Percentiles rank a stretch among this genome's conserved stretches.
phyloP scores from a whole-genome alignment of 1,284 basidiomycete species.

The Golubevia pallescens region DNA sequence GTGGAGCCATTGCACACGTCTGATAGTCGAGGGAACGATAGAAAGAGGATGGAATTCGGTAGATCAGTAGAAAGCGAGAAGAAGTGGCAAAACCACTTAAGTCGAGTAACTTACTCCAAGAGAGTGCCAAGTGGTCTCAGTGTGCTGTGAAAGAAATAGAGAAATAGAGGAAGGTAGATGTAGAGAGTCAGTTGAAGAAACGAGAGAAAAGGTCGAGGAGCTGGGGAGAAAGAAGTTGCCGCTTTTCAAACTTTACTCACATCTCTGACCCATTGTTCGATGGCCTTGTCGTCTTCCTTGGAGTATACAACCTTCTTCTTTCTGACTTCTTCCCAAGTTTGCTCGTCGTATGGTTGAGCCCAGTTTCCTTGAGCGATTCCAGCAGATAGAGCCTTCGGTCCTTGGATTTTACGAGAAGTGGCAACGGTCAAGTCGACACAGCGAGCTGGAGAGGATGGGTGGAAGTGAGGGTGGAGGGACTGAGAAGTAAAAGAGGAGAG shows the following conservation, averaged over 20 bases:
- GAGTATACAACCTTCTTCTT: slow-evolving; percentile 66
- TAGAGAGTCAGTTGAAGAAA: too few species aligned
- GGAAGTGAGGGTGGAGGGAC: slow-evolving; percentile 68
- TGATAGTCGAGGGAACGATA: too few species aligned
- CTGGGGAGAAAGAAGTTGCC: too few species aligned
- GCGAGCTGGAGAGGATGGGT: slow-evolving; percentile 67
- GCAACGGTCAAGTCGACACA: slow-evolving; percentile 63
- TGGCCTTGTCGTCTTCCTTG: slow-evolving; percentile 69
- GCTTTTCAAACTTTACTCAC: too few species aligned
- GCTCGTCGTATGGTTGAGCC: not conserved
- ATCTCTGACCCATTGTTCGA: slow-evolving; percentile 68
- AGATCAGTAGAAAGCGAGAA: too few species aligned
- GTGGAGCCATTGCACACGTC: slow-evolving; percentile 1
- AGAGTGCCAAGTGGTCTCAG: slow-evolving; percentile 47
- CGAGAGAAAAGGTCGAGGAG: too few species aligned
- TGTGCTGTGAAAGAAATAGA: too few species aligned
- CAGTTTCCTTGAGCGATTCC: not conserved
- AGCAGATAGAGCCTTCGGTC: not conserved
- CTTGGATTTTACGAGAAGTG: slow-evolving; percentile 66
- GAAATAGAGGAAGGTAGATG: too few species aligned
- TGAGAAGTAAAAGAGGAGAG: too few species aligned
- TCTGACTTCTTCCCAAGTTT: not conserved
- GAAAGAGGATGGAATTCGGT: too few species aligned
- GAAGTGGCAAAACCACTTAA: too few species aligned
- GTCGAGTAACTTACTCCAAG: too few species aligned